A percentile compares a stretch with the other conserved stretches of the same genome.
Conservation (phyloP, 192 early-diverging fungal species). For the Dissophora globulifera region DNA sequence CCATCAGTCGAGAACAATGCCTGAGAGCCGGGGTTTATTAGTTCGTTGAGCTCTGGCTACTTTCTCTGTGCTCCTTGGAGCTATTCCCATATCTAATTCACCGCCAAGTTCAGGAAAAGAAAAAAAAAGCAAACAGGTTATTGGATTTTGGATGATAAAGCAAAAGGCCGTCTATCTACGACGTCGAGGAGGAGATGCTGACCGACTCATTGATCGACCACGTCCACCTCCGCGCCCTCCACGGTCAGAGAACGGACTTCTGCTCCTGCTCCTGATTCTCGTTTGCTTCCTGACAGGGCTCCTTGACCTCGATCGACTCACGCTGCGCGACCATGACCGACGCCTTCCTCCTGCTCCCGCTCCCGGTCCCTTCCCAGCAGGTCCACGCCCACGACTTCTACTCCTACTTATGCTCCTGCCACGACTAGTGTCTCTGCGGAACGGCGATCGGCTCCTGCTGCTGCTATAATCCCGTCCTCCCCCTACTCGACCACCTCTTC, state of each 20-base stretch:
- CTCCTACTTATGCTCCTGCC: constrained; percentile 24
- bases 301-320: constrained; percentile 23
- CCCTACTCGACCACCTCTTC: constrained; percentile 17
- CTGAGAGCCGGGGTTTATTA: too few relatives aligned
- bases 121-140: too few relatives aligned
- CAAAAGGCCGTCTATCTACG: constrained; percentile 39
- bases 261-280: constrained; percentile 28
- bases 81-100: too few relatives aligned
- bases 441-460: constrained; percentile 32
- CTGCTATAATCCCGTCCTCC: constrained; percentile 25
- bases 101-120: too few relatives aligned
- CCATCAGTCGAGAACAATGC: too few relatives aligned
- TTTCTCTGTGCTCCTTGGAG: too few relatives aligned
- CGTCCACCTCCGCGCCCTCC: constrained; percentile 13
- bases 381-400: constrained; percentile 7
- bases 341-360: constrained; percentile 28
- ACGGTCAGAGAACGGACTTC: constrained; percentile 32
- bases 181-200: constrained; percentile 35
- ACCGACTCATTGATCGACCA: constrained; percentile 33
- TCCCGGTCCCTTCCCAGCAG: constrained; percentile 10
- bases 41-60: too few relatives aligned
- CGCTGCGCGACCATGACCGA: constrained; percentile 37
- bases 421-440: constrained; percentile 9
- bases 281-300: constrained; percentile 12
- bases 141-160: too few relatives aligned